Percentiles rank a stretch among this genome's conserved stretches.
phyloP scores from a whole-genome alignment of 805 yeast genomes.

The Hanseniaspora osmophila region DNA sequence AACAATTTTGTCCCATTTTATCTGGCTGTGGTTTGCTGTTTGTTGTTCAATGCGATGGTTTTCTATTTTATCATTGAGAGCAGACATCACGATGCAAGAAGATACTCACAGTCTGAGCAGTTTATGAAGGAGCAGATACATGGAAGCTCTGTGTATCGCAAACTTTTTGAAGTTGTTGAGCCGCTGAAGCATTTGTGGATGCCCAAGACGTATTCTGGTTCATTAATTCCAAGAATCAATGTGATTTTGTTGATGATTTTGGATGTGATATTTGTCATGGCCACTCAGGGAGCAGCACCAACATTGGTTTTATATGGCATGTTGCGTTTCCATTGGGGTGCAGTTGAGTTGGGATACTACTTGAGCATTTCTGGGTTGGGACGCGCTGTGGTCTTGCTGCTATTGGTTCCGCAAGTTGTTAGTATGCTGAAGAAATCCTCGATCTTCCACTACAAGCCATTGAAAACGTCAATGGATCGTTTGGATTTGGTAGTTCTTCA shows the following conservation, averaged over 20 bases:
- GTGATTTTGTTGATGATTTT: constrained; percentile 35
- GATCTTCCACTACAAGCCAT: constrained; percentile 8
- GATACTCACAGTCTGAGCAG: constrained; percentile 30
- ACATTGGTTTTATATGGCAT: constrained; percentile 39
- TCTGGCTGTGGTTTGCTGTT: constrained; percentile 16
- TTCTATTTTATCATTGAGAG: constrained; percentile 44
- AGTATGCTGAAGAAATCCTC: constrained; percentile 16
- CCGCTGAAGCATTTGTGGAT: constrained; percentile 45
- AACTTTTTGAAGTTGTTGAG: constrained; percentile 19
- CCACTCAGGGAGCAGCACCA: constrained; percentile 29
- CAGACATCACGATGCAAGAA: constrained; percentile 39
- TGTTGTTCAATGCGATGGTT: constrained; percentile 24
- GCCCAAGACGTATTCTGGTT: constrained; percentile 19
- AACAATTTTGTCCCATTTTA: constrained; percentile 22
- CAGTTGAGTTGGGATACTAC: constrained; percentile 40
- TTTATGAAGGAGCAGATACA: neutral
- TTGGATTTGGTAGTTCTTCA: constrained; percentile 31
- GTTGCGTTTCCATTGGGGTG: constrained; percentile 37
- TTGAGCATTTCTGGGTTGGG: constrained; percentile 38
- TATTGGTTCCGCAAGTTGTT: constrained; percentile 37
- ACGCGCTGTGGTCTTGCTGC: constrained; percentile 34
- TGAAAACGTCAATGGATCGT: constrained; percentile 30
- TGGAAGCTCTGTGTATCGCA: neutral
- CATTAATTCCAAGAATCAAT: constrained; percentile 27
- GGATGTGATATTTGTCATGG: constrained; percentile 30